Evolutionary conservation across 192 early-diverging fungal genomes (phyloP).

Genomic region (Coemansia sp.): DNA sequence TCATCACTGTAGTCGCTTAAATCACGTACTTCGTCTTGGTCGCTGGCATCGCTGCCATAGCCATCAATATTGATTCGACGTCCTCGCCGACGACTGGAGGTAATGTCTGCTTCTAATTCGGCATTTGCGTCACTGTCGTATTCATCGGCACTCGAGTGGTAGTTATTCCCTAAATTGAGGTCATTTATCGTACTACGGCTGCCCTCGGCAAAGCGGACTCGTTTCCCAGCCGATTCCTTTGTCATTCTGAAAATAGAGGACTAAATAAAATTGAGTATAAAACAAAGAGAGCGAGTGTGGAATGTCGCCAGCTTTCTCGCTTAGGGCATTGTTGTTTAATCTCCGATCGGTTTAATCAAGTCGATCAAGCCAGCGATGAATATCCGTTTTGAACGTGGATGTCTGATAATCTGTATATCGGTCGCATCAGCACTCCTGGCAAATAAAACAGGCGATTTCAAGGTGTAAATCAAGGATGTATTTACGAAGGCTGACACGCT

Average conservation of each 20-base stretch:
- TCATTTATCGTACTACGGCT: neutral
- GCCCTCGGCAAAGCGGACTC: slow-evolving; percentile 6
- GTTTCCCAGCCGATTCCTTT: neutral
- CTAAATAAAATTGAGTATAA: neutral
- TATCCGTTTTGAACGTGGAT: neutral
- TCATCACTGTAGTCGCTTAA: slow-evolving; percentile 38
- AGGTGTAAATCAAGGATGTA: neutral
- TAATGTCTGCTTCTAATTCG: slow-evolving; percentile 41
- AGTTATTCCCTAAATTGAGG: neutral
- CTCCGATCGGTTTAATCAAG: no score
- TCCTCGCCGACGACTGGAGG: slow-evolving; percentile 15
- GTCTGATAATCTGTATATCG: neutral
- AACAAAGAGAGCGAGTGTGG: neutral
- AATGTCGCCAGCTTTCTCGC: no score
- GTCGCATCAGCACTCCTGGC: neutral
- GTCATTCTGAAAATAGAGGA: neutral
- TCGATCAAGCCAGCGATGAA: neutral
- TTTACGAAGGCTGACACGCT: neutral
- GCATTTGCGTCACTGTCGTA: slow-evolving; percentile 33
- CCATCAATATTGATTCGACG: slow-evolving; percentile 30
- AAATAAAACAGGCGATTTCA: neutral
- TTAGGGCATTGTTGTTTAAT: no score
- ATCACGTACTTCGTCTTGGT: slow-evolving; percentile 42
- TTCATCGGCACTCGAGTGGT: slow-evolving; percentile 5
- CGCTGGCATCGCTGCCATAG: slow-evolving; percentile 42